phyloP scores from a whole-genome alignment of 352 stramenopile genomes.

The Pythium biforme region DNA sequence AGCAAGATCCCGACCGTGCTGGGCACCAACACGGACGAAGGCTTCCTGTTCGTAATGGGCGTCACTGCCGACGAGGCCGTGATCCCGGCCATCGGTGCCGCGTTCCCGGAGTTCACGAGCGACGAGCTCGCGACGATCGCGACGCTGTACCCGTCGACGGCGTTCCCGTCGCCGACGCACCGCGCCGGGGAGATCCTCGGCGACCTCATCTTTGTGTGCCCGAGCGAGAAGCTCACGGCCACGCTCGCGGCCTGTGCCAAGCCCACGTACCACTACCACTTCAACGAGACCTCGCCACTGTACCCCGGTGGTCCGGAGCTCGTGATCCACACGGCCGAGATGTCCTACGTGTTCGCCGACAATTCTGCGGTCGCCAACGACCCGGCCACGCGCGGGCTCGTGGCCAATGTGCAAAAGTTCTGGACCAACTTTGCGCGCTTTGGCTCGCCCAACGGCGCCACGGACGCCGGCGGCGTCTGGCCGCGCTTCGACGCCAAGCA shows the following conservation, averaged over 20 bases:
- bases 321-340: slow-evolving; percentile 10
- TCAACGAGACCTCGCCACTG: slow-evolving; percentile 10
- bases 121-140: neutral
- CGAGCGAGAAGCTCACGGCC: slow-evolving; percentile 5
- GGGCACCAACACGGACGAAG: slow-evolving; percentile 18
- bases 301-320: slow-evolving; percentile 1
- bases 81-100: neutral
- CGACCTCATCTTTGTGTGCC: slow-evolving; percentile 18
- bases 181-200: slow-evolving; percentile 1
- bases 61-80: neutral
- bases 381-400: neutral
- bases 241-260: neutral
- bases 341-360: slow-evolving; percentile 12
- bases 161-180: neutral
- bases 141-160: slow-evolving; percentile 5
- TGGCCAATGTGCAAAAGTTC: slow-evolving; percentile 9
- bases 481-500: neutral
- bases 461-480: neutral
- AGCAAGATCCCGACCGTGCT: slow-evolving; percentile 13
- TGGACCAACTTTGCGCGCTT: slow-evolving; percentile 20
- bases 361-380: neutral
- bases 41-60: slow-evolving; percentile 1
- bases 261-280: slow-evolving; percentile 17
- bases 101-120: neutral
- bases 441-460: slow-evolving; percentile 6